A percentile compares a stretch with the other conserved stretches of the same genome.
phyloP scores from a whole-genome alignment of 2,329 filamentous ascomycete species.

The Alternaria consortialis region DNA sequence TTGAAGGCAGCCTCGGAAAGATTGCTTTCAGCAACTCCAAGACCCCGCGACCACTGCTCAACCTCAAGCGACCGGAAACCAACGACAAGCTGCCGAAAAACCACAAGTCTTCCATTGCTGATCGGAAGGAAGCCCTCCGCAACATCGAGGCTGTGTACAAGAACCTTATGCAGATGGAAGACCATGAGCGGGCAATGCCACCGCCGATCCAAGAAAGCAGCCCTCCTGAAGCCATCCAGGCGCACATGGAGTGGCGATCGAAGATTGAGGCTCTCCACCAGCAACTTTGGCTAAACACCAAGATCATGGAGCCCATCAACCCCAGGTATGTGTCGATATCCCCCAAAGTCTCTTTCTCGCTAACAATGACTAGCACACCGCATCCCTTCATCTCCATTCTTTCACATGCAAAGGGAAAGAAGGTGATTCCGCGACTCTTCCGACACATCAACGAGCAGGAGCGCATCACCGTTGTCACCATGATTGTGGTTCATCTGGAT shows the following conservation, averaged over 20 bases:
- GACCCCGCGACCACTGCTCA: constrained; percentile 92
- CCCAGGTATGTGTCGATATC: constrained; percentile 52
- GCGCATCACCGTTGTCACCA: constrained; percentile 91
- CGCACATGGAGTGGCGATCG: constrained; percentile 81
- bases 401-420: constrained; percentile 95
- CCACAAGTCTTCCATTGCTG: constrained; percentile 64
- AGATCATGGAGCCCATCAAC: constrained; percentile 90
- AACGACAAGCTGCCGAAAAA: constrained; percentile 58
- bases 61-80: constrained; percentile 87
- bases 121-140: constrained; percentile 82
- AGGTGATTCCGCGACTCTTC: constrained; percentile 93
- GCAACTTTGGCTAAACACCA: constrained; percentile 84
- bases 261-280: constrained; percentile 75
- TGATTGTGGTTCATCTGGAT: constrained; percentile 94
- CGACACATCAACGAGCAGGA: constrained; percentile 91
- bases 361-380: constrained; percentile 59
- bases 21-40: constrained; percentile 99
- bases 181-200: constrained; percentile 84
- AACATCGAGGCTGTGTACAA: constrained; percentile 91
- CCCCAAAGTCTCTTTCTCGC: constrained; percentile 2
- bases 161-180: constrained; percentile 91
- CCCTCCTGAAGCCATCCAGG: constrained; percentile 74
- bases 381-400: constrained; percentile 98
- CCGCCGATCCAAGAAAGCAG: constrained; percentile 69
- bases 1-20: constrained; percentile 95